Evolutionary conservation across 306 rosid genomes (phyloP).

Genomic region (Ochetophila trinervis): DNA sequence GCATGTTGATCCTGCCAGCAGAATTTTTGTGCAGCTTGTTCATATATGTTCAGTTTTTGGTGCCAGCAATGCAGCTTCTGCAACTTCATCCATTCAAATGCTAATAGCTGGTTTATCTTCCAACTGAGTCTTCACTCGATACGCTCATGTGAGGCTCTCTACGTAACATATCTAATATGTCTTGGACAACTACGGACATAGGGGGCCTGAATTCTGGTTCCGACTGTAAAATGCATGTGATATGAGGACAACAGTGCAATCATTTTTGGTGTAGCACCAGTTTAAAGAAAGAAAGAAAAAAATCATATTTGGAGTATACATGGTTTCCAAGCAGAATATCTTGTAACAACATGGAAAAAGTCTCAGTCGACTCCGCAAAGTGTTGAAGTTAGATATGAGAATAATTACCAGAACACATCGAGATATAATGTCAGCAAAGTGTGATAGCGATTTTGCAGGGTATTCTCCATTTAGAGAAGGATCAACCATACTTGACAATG

Average conservation of each 20-base stretch:
- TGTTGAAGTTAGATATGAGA: slow-evolving; percentile 1
- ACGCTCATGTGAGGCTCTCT: slow-evolving; percentile 58
- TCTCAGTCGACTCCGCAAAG: background rate
- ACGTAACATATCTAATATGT: slow-evolving; percentile 74
- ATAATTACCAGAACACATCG: slow-evolving; percentile 80
- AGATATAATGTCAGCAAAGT: slow-evolving; percentile 84
- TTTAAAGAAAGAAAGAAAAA: too few species aligned
- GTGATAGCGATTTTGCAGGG: slow-evolving; percentile 84
- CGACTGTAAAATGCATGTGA: slow-evolving; percentile 45
- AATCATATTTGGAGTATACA: background rate
- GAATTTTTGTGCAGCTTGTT: slow-evolving; percentile 20
- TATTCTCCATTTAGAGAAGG: slow-evolving; percentile 68
- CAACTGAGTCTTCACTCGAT: slow-evolving; percentile 52
- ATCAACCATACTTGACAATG: slow-evolving; percentile 92
- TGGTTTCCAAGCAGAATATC: background rate
- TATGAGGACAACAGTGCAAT: slow-evolving; percentile 13
- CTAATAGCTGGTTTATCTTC: slow-evolving; percentile 15
- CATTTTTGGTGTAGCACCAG: background rate
- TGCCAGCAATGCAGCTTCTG: slow-evolving; percentile 28
- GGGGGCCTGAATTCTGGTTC: slow-evolving; percentile 92
- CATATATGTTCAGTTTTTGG: slow-evolving; percentile 19
- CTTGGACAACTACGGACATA: slow-evolving; percentile 89
- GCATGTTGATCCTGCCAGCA: slow-evolving; percentile 37
- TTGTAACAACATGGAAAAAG: background rate
- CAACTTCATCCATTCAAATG: slow-evolving; percentile 15